A percentile compares a stretch with the other conserved stretches of the same genome.
Conservation (phyloP, 2,329 filamentous ascomycete genomes). For the Epichloe aotearoae region DNA sequence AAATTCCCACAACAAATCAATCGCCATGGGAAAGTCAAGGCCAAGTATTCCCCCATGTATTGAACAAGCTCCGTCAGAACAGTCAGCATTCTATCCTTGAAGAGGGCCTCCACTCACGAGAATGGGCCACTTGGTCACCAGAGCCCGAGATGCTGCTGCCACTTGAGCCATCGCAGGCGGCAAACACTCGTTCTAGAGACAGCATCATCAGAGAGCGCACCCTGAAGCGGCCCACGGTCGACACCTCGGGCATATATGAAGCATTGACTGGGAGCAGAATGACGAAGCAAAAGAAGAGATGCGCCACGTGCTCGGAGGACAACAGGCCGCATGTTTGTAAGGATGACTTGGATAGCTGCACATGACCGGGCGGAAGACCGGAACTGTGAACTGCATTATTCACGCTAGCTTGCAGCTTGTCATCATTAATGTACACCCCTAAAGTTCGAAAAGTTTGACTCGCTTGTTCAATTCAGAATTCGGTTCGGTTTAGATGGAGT, state of each 20-base stretch:
- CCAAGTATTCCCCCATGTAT: constrained; percentile 12
- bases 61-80: constrained; percentile 17
- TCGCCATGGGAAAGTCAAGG: constrained; percentile 6
- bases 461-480: too few species aligned
- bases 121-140: constrained; percentile 6
- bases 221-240: constrained; percentile 8
- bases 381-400: neutral
- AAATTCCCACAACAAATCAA: constrained; percentile 4
- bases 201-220: constrained; percentile 10
- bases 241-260: constrained; percentile 12
- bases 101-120: neutral
- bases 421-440: neutral
- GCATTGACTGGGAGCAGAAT: constrained; percentile 12
- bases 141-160: neutral
- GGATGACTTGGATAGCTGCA: constrained; percentile 12
- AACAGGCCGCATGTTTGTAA: constrained; percentile 18
- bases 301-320: constrained; percentile 20
- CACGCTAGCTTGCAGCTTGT: neutral
- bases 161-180: neutral
- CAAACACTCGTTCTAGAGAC: constrained; percentile 8
- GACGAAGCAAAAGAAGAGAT: constrained; percentile 4
- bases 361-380: neutral
- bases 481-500: too few species aligned
- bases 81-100: constrained; percentile 13
- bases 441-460: neutral